Evolutionary conservation across 495 filamentous ascomycete species (phyloP).

Genomic region (Penicillium mononematosum): DNA sequence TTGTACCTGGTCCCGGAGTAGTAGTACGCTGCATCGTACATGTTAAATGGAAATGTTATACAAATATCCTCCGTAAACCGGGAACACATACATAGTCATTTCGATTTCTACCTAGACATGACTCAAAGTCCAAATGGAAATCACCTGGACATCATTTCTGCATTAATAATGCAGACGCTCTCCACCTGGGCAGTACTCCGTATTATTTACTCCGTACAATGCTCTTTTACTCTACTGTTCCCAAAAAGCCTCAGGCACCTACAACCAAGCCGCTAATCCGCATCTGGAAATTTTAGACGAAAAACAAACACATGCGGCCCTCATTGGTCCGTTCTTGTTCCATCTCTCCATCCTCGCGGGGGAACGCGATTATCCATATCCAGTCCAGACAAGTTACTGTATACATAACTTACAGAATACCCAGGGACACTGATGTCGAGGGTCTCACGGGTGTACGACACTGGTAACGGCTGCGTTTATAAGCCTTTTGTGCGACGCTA

Average conservation of each 20-base stretch:
- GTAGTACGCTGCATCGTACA: background rate
- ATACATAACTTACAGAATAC: background rate
- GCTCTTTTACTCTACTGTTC: background rate
- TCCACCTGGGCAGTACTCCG: background rate
- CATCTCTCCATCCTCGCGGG: background rate
- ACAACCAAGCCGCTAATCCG: background rate
- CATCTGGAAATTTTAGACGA: conserved; percentile 5
- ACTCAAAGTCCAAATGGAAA: background rate
- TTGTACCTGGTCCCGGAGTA: background rate
- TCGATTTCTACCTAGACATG: background rate
- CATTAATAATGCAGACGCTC: background rate
- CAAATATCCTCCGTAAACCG: background rate
- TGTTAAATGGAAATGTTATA: background rate
- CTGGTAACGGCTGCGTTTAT: conserved; percentile 7
- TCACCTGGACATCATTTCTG: background rate
- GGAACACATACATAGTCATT: background rate
- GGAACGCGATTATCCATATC: background rate
- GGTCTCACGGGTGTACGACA: background rate
- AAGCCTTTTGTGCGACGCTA: conserved; percentile 2
- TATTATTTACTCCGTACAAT: too few relatives aligned
- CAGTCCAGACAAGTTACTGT: background rate
- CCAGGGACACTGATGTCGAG: background rate
- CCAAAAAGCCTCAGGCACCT: conserved; percentile 1
- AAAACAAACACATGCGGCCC: background rate
- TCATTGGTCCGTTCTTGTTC: background rate